Evolutionary conservation across 352 stramenopile genomes (phyloP).

Genomic region (Globisporangium cylindrosporum): DNA sequence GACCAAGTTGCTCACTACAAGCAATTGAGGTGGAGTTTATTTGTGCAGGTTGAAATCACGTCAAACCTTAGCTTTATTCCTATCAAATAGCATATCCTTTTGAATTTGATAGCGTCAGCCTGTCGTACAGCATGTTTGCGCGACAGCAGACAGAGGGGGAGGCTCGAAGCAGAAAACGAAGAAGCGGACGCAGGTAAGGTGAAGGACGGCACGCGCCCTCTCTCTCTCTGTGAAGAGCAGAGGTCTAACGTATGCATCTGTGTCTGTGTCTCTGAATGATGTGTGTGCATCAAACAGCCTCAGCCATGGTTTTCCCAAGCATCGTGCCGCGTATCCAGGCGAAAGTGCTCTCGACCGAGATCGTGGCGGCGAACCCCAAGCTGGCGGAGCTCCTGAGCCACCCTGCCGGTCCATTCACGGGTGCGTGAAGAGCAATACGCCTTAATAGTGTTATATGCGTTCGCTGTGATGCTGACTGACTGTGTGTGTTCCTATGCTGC

Average conservation of each 20-base stretch:
- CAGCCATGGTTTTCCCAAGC: slow-evolving; percentile 47
- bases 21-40: no score
- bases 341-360: slow-evolving; percentile 65
- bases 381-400: slow-evolving; percentile 58
- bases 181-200: background rate
- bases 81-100: slow-evolving; percentile 1
- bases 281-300: background rate
- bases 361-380: slow-evolving; percentile 71
- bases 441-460: background rate
- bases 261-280: background rate
- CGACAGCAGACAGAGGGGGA: background rate
- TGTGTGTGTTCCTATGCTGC: background rate
- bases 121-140: slow-evolving; percentile 11
- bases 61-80: background rate
- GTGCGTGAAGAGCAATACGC: slow-evolving; percentile 23
- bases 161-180: slow-evolving; percentile 14
- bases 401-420: slow-evolving; percentile 84
- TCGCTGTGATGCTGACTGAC: background rate
- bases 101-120: background rate
- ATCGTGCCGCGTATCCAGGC: slow-evolving; percentile 74
- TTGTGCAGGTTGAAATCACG: no score
- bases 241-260: background rate
- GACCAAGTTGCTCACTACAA: no score
- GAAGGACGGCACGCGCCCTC: background rate
- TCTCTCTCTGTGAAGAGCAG: background rate